Evolutionary conservation across 2,329 filamentous ascomycete species (phyloP), one percentile per base, ranked within the genome.

Genomic region (Leptographium galeiforme): DNA sequence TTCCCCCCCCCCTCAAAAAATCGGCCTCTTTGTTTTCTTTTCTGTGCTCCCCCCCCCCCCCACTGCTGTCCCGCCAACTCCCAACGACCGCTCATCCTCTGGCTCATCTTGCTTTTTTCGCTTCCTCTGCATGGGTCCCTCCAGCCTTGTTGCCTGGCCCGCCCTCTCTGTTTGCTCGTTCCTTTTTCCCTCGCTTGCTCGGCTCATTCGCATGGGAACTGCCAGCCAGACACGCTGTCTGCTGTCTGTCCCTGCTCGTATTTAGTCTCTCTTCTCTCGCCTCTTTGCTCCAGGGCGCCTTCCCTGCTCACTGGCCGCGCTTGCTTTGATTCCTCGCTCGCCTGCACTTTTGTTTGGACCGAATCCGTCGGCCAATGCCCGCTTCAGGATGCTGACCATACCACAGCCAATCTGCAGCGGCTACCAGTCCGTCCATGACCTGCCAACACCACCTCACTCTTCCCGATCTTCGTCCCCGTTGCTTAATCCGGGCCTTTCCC

Each of bases 371-470:
- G 43, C 41, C 49, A 48, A 55, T 59, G 60, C 61, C 60, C 63
- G 63, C 52, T 63, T 59, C 67, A 79, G 70, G 70, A 80, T 81
- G 76, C 77, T 80, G 72, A 80, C 77, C 68, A 68, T 75, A 65
- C 79, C 73, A 69, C 77, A 81, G 75, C 74, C 76, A 70, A 68
- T 69, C 66, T 71, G 73, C 61, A 74, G 75, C 75, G 75, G 76
- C 72, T 77, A 77, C 69, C 73, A 71, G 72, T 75, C 75, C 66
- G 72, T 77, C 72, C 74, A 81, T 80, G 77, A 81, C 67, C 70
- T 79, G 63, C 77, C 76, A 62, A 80, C 75, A 67, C 76, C 76
- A 64, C 76, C 77, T 56, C 73, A 70, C 60, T 74, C 72, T 56
- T 74, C 72, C 61, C 75, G 74, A 70, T 69, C 71, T 63, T 80